These are phyloP conservation scores for Arthroderma sp. DNA, from an alignment of 2,329 filamentous ascomycete species.

Conservation along the genomic window DNA sequence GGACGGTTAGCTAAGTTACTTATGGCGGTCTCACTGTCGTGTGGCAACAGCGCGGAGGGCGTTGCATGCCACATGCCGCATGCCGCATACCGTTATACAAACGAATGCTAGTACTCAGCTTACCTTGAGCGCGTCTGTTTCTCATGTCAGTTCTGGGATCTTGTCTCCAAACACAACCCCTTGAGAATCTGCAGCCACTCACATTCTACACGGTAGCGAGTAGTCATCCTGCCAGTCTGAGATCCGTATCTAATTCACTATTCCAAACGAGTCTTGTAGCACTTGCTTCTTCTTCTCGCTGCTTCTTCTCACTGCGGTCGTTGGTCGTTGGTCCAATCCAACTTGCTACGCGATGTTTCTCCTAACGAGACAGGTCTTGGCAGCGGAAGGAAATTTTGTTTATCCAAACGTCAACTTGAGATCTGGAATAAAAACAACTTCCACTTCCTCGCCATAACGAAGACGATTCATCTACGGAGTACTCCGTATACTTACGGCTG, in stretches of 20 bases:
- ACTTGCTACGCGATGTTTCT: too few relatives aligned
- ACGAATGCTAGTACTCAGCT: conserved; percentile 14
- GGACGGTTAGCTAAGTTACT: neutral
- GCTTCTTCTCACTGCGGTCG: too few relatives aligned
- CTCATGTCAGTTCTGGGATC: neutral
- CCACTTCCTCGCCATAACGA: too few relatives aligned
- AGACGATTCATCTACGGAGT: too few relatives aligned
- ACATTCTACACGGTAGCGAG: conserved; percentile 56
- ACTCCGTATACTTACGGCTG: too few relatives aligned
- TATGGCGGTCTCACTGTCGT: neutral
- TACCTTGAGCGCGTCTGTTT: conserved; percentile 53
- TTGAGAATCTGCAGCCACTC: conserved; percentile 26
- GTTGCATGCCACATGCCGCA: neutral
- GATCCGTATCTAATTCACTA: neutral
- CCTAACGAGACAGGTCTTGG: too few relatives aligned
- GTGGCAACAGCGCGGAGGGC: neutral
- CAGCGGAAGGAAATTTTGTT: too few relatives aligned
- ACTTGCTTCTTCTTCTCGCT: too few relatives aligned
- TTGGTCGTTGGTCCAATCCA: too few relatives aligned
- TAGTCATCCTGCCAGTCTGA: conserved; percentile 30
- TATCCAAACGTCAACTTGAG: too few relatives aligned
- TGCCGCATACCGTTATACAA: neutral
- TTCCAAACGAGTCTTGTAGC: neutral
- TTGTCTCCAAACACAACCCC: neutral
- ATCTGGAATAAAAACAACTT: too few relatives aligned